phyloP scores from a whole-genome alignment of 2,329 filamentous ascomycete species.

The Microcera coccophila region DNA sequence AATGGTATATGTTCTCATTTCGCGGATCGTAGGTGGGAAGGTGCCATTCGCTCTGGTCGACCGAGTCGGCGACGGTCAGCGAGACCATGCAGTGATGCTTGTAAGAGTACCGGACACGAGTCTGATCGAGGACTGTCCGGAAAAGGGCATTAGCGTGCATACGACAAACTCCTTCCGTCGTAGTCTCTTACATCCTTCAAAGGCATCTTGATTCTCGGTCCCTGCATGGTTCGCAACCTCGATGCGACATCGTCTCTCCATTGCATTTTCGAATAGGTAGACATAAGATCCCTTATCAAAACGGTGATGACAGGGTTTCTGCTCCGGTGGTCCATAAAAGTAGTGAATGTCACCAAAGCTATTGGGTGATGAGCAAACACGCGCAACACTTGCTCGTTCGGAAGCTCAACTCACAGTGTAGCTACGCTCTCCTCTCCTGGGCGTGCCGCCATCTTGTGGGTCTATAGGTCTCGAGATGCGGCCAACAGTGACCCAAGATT shows the following conservation, averaged over 20 bases:
- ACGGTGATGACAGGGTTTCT: slow-evolving; percentile 69
- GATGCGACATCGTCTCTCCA: slow-evolving; percentile 62
- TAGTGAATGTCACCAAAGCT: slow-evolving; percentile 79
- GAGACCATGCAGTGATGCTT: slow-evolving; percentile 69
- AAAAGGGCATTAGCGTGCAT: slow-evolving; percentile 10
- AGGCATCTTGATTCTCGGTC: slow-evolving; percentile 73
- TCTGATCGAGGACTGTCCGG: slow-evolving; percentile 59
- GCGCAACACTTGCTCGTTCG: slow-evolving; percentile 1
- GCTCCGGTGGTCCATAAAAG: slow-evolving; percentile 65
- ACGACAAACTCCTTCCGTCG: slow-evolving; percentile 6
- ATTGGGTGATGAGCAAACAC: slow-evolving; percentile 10
- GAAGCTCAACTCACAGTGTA: slow-evolving; percentile 42
- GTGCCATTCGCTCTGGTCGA: slow-evolving; percentile 64
- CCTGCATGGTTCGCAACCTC: slow-evolving; percentile 74
- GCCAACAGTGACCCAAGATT: too few species aligned
- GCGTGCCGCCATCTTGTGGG: slow-evolving; percentile 40
- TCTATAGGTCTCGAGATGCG: slow-evolving; percentile 1
- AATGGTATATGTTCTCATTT: slow-evolving; percentile 76
- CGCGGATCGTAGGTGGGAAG: slow-evolving; percentile 67
- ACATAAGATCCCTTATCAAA: slow-evolving; percentile 79
- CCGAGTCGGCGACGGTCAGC: slow-evolving; percentile 56
- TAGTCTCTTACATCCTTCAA: slow-evolving; percentile 65
- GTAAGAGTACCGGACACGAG: slow-evolving; percentile 66
- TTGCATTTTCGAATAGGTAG: slow-evolving; percentile 72
- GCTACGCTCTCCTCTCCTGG: slow-evolving; percentile 50